phyloP scores from a whole-genome alignment of 1,139 yeast species.

The Suhomyces ambrosiae region DNA sequence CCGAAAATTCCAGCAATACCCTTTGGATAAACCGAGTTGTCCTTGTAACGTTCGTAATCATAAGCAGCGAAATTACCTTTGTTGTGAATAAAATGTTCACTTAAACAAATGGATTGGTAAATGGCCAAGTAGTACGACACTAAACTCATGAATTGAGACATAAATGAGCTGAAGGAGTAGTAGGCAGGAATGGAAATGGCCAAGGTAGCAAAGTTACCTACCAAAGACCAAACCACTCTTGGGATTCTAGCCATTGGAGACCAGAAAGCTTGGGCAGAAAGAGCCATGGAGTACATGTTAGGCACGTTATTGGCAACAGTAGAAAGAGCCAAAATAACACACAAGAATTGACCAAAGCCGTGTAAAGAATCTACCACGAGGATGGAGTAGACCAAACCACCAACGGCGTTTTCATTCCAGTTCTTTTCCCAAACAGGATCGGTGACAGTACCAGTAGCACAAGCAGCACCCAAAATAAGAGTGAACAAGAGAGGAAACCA shows the following conservation, averaged over 20 bases:
- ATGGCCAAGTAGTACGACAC: slow-evolving; percentile 91
- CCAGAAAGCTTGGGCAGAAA: slow-evolving; percentile 85
- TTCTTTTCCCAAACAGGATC: slow-evolving; percentile 51
- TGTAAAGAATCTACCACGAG: slow-evolving; percentile 77
- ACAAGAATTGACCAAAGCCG: slow-evolving; percentile 88
- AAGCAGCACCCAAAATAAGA: slow-evolving; percentile 85
- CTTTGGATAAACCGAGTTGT: slow-evolving; percentile 60
- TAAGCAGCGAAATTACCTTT: slow-evolving; percentile 60
- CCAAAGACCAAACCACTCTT: slow-evolving; percentile 76
- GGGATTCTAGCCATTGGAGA: slow-evolving; percentile 71
- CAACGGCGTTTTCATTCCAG: slow-evolving; percentile 60
- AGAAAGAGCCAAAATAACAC: slow-evolving; percentile 79
- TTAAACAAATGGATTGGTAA: slow-evolving; percentile 67
- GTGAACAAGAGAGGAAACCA: slow-evolving; percentile 69
- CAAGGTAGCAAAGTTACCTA: slow-evolving; percentile 73
- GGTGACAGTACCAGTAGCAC: slow-evolving; percentile 64
- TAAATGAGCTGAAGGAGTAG: slow-evolving; percentile 68
- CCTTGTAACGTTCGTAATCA: slow-evolving; percentile 62
- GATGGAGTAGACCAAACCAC: slow-evolving; percentile 81
- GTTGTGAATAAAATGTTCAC: slow-evolving; percentile 81
- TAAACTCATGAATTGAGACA: slow-evolving; percentile 85
- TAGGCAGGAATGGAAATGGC: slow-evolving; percentile 90
- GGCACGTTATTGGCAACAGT: slow-evolving; percentile 91
- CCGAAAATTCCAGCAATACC: slow-evolving; percentile 80
- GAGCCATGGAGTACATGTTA: slow-evolving; percentile 85